Conservation (phyloP, 2,329 filamentous ascomycete species). For the Monosporascus sp. region DNA sequence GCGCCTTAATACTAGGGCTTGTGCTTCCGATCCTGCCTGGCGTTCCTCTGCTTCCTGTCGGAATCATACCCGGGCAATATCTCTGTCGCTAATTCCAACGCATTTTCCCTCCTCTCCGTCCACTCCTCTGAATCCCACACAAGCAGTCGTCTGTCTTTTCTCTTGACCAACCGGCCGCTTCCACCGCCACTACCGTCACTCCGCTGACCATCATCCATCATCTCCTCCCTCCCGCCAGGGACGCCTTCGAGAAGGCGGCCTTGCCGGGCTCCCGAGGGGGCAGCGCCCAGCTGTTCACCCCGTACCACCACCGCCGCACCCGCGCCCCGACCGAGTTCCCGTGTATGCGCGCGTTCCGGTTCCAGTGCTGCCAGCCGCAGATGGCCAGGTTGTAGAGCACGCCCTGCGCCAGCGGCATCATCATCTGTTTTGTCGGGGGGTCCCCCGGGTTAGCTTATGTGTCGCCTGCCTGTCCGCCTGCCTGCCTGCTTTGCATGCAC, state of each 20-base stretch:
- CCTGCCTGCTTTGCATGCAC: neutral
- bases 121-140: too few relatives aligned
- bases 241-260: conserved; percentile 1
- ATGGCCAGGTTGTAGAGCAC: conserved; percentile 82
- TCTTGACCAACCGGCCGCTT: too few relatives aligned
- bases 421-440: conserved; percentile 46
- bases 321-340: conserved; percentile 73
- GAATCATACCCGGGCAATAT: too few relatives aligned
- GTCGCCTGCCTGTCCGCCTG: neutral
- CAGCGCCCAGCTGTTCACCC: conserved; percentile 83
- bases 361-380: conserved; percentile 87
- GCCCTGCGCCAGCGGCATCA: conserved; percentile 85
- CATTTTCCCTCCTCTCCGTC: too few relatives aligned
- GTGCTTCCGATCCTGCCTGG: too few relatives aligned
- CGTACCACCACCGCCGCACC: conserved; percentile 89
- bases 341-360: conserved; percentile 68
- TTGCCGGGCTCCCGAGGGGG: conserved; percentile 31
- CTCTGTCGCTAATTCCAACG: too few relatives aligned
- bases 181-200: neutral
- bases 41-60: too few relatives aligned
- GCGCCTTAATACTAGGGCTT: too few relatives aligned
- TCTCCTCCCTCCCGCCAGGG: neutral
- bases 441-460: neutral
- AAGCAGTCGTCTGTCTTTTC: too few relatives aligned
- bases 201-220: neutral